These are phyloP conservation scores for Tulasnella sp. DNA, from an alignment of 768 basidiomycete species.

Conservation along the genomic window DNA sequence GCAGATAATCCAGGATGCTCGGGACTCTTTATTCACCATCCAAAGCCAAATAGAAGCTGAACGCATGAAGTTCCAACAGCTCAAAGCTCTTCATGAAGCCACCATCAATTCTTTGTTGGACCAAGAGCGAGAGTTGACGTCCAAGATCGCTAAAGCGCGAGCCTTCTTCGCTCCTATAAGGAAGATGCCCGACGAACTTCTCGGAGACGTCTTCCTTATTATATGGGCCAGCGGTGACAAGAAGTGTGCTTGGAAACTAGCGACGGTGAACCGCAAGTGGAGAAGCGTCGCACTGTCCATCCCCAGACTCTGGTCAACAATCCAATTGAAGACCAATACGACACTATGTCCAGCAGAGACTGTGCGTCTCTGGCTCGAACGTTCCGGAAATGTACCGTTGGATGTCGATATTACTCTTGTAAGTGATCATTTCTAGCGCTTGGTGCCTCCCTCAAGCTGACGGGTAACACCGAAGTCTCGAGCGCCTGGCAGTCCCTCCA, in stretches of 20 bases:
- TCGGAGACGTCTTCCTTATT: slow-evolving; percentile 65
- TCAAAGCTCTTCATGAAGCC: slow-evolving; percentile 6
- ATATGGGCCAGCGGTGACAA: slow-evolving; percentile 61
- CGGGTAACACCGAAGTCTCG: slow-evolving; percentile 30
- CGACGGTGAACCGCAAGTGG: slow-evolving; percentile 66
- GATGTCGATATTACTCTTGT: slow-evolving; percentile 76
- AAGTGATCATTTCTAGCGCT: slow-evolving; percentile 36
- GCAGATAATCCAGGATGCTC: not conserved
- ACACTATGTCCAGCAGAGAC: slow-evolving; percentile 70
- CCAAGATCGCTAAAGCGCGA: slow-evolving; percentile 47
- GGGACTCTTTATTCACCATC: not conserved
- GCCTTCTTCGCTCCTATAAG: slow-evolving; percentile 72
- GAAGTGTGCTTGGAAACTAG: slow-evolving; percentile 71
- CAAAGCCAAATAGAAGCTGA: not conserved
- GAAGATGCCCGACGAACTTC: slow-evolving; percentile 65
- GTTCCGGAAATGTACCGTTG: slow-evolving; percentile 64
- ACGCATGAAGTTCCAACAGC: not conserved
- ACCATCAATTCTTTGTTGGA: slow-evolving; percentile 1
- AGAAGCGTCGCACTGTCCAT: slow-evolving; percentile 59
- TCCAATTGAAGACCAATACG: slow-evolving; percentile 43
- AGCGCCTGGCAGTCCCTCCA: not conserved
- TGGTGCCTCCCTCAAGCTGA: slow-evolving; percentile 28
- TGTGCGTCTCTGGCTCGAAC: slow-evolving; percentile 76
- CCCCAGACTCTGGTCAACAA: slow-evolving; percentile 71
- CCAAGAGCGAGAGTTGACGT: slow-evolving; percentile 39